Evolutionary conservation across 192 early-diverging fungal genomes (phyloP).

Genomic region (Cladochytrium replicatum): DNA sequence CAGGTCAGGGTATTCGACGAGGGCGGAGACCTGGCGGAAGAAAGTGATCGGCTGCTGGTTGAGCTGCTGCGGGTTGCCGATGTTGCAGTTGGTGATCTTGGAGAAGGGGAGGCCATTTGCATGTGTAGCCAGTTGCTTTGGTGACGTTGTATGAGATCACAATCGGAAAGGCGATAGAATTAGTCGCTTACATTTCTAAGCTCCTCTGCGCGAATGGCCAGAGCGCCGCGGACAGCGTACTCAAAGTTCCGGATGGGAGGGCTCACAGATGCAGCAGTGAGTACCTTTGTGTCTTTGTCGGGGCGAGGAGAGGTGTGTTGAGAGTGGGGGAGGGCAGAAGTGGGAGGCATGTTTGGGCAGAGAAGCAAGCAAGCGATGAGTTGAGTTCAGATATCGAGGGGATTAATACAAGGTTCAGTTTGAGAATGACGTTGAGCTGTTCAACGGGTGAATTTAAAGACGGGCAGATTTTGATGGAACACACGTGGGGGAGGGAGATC

Average conservation of each 20-base stretch:
- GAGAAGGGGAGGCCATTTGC: slow-evolving; percentile 51
- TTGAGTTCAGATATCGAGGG: too few species aligned
- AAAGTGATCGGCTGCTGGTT: slow-evolving; percentile 89
- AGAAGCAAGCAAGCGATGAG: too few species aligned
- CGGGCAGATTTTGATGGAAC: too few species aligned
- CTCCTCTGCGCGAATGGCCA: slow-evolving; percentile 87
- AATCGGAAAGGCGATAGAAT: slow-evolving; percentile 2
- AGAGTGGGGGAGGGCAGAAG: too few species aligned
- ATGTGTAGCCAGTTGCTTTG: not conserved
- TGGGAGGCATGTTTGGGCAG: too few species aligned
- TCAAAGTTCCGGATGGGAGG: slow-evolving; percentile 63
- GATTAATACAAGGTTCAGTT: too few species aligned
- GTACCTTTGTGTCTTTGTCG: too few species aligned
- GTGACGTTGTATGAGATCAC: slow-evolving; percentile 14
- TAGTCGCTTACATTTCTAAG: slow-evolving; percentile 39
- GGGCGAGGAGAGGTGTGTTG: too few species aligned
- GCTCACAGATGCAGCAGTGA: too few species aligned
- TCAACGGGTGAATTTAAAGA: too few species aligned
- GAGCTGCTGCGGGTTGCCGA: slow-evolving; percentile 90
- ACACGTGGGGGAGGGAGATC: too few species aligned
- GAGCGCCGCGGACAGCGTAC: slow-evolving; percentile 92
- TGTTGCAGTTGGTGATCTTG: slow-evolving; percentile 70
- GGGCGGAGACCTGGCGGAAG: slow-evolving; percentile 83
- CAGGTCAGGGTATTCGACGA: slow-evolving; percentile 82
- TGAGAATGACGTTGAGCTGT: too few species aligned